These are phyloP conservation scores for Casaregolazyma suthepensis DNA, from an alignment of 1,139 yeast species.

Conservation along the genomic window DNA sequence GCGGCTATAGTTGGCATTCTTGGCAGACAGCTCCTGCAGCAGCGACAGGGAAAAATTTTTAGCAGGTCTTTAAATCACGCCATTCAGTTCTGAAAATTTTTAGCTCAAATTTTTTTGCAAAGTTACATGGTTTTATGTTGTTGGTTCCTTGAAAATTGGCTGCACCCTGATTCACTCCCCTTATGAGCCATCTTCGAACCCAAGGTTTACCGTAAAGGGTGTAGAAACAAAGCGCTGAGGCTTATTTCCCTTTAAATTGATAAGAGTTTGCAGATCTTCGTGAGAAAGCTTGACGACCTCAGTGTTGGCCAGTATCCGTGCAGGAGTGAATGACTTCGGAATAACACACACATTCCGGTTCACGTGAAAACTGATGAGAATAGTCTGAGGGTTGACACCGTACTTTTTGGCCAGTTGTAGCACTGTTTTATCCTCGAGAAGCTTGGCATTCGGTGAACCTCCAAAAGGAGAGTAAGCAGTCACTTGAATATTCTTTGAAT, in stretches of 20 bases:
- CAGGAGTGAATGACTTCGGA: slow-evolving; percentile 61
- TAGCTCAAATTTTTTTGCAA: no score
- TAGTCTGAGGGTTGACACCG: slow-evolving; percentile 50
- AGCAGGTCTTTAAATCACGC: not conserved
- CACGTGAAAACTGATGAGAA: slow-evolving; percentile 64
- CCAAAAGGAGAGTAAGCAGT: slow-evolving; percentile 75
- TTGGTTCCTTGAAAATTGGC: not conserved
- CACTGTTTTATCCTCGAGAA: slow-evolving; percentile 35
- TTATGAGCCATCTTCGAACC: slow-evolving; percentile 4
- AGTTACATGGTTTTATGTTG: not conserved
- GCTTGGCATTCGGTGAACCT: slow-evolving; percentile 52
- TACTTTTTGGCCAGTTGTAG: slow-evolving; percentile 48
- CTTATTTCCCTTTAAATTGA: slow-evolving; percentile 4
- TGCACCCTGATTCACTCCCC: not conserved
- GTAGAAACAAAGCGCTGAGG: not conserved
- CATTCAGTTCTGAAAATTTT: not conserved
- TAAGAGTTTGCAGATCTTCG: slow-evolving; percentile 37
- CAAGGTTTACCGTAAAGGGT: not conserved
- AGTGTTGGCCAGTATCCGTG: slow-evolving; percentile 54
- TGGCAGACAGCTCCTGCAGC: not conserved
- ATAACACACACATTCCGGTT: slow-evolving; percentile 62
- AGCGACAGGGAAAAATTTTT: not conserved
- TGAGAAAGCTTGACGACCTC: slow-evolving; percentile 44
- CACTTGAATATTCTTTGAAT: slow-evolving; percentile 46
- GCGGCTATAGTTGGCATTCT: not conserved